Conservation (phyloP, 148 eudicot genomes). For the Nepenthes mirabilis region DNA sequence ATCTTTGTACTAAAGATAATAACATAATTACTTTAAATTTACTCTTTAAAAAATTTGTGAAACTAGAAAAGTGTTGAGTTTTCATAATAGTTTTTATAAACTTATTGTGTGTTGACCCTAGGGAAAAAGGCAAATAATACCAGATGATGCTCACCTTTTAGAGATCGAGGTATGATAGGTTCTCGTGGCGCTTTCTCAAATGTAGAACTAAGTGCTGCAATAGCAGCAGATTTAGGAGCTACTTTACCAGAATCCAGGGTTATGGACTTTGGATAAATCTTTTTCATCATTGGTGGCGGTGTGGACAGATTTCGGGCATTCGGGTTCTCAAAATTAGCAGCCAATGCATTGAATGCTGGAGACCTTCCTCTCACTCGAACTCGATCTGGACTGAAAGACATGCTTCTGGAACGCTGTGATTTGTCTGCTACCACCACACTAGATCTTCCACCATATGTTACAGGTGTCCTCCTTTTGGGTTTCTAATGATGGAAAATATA, state of each 20-base stretch:
- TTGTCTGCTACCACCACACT: conserved; percentile 56
- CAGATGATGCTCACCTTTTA: conserved; percentile 41
- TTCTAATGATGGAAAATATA: conserved; percentile 31
- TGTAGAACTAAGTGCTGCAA: conserved; percentile 54
- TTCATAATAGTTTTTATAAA: too few relatives aligned
- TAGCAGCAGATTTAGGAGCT: conserved; percentile 67
- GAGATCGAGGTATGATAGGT: conserved; percentile 51
- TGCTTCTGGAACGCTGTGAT: conserved; percentile 90
- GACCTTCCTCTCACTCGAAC: conserved; percentile 91
- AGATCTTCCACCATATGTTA: conserved; percentile 72
- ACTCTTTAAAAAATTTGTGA: too few relatives aligned
- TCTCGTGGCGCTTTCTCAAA: conserved; percentile 54
- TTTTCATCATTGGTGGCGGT: conserved; percentile 77
- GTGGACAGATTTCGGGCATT: conserved; percentile 87
- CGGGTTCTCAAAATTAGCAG: conserved; percentile 76
- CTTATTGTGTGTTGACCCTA: too few relatives aligned
- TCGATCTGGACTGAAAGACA: conserved; percentile 83
- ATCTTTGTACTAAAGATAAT: too few relatives aligned
- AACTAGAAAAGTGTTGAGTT: too few relatives aligned
- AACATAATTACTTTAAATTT: too few relatives aligned
- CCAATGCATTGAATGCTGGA: conserved; percentile 92
- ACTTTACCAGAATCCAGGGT: conserved; percentile 43
- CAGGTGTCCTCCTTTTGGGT: conserved; percentile 83
- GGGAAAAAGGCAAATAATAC: not conserved
- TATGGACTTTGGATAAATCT: conserved; percentile 67